Evolutionary conservation across 345 rosid genomes (phyloP), one percentile per base, ranked within the genome.

Genomic region (Aegle marmelos): DNA sequence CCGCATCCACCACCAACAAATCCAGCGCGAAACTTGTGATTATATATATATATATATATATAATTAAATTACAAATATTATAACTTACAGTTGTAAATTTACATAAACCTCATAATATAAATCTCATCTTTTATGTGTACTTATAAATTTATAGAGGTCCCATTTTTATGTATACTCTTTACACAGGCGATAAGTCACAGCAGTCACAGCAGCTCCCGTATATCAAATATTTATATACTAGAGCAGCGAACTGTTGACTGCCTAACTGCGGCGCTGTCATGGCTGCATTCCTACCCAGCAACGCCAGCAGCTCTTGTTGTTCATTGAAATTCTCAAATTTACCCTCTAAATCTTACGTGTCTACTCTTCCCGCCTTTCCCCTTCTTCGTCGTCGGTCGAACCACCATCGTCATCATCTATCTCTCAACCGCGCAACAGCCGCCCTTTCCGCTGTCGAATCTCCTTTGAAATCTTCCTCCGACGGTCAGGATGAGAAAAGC

Each of bases 401-500:
- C 50, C 1, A 45, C 50, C 50, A 45, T 53, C 57, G 64, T 36
- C 63, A 14, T 61, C 59, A 68, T 31, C 21, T 70, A 28, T 56
- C 53, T 76, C n/a, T 72, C 27, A 70, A 60, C 45, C 58, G 70
- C 53, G 48, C 74, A 34, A 61, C 56, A 62, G 80, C 85, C 45
- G 33, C 82, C 62, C 79, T 83, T n/a, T 81, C 86, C 66, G 76
- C 86, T 3, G 71, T 80, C 9, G 81, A 70, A 5, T 74, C 81
- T 33, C 72, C 88, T 17, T 81, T 67, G 70, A 72, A 82, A 50
- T 67, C 83, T 73, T 57, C 68, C 64, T 64, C 76, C 30, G 78
- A 73, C 19, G 82, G 84, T 7, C 68, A 78, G 61, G 72, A 68
- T 41, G 69, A 31, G 65, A 82, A 81, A 31, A 85, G 83, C 82